Evolutionary conservation across 441 rosid genomes (phyloP).

Genomic region (Pelargonium fulgidum): DNA sequence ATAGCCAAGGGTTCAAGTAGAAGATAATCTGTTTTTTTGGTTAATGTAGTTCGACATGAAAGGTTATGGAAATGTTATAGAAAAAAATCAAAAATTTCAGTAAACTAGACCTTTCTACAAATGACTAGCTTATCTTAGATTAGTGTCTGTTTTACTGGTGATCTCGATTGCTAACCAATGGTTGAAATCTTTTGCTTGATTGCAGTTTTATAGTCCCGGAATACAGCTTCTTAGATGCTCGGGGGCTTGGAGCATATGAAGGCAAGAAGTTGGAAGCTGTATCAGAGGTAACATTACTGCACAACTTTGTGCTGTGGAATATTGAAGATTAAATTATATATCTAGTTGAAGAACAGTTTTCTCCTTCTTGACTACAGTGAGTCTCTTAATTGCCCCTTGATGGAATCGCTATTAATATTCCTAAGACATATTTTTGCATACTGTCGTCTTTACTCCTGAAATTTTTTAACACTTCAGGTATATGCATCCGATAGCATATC

Average conservation of each 20-base stretch:
- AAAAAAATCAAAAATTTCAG: background rate
- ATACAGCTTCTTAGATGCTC: conserved; percentile 89
- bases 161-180: background rate
- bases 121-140: conserved; percentile 1
- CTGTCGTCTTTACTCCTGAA: background rate
- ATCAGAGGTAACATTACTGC: conserved; percentile 48
- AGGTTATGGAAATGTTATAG: background rate
- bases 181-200: conserved; percentile 5
- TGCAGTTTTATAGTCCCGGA: conserved; percentile 84
- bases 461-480: conserved; percentile 37
- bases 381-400: too few relatives aligned
- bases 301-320: too few relatives aligned
- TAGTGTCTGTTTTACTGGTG: too few relatives aligned
- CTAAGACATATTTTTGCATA: background rate
- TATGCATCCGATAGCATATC: conserved; percentile 74
- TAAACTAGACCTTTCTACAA: background rate
- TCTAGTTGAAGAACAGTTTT: background rate
- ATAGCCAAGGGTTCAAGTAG: background rate
- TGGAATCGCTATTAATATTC: background rate
- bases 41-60: too few relatives aligned
- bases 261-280: conserved; percentile 67
- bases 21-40: background rate
- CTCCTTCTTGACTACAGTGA: background rate
- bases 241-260: conserved; percentile 91
- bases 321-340: too few relatives aligned